Evolutionary conservation across 2,329 filamentous ascomycete genomes (phyloP).

Genomic region (Pezicula rhizophila): DNA sequence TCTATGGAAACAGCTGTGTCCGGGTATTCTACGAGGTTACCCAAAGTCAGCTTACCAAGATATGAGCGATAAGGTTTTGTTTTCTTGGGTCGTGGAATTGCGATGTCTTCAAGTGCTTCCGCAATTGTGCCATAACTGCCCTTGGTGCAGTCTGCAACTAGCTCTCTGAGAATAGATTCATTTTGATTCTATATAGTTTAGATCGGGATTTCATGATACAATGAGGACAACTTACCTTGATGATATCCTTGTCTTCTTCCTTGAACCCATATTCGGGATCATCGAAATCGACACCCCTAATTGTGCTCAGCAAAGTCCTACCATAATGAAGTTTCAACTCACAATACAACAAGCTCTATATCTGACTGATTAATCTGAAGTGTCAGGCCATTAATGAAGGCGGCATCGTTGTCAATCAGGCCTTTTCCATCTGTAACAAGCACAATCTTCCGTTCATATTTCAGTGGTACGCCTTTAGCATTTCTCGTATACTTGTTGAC

Average conservation of each 20-base stretch:
- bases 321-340: constrained; percentile 31
- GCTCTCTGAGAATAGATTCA: constrained; percentile 58
- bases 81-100: constrained; percentile 69
- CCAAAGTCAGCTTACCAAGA: constrained; percentile 73
- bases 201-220: constrained; percentile 2
- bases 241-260: constrained; percentile 73
- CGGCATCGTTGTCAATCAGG: constrained; percentile 63
- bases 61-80: constrained; percentile 73
- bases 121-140: constrained; percentile 78
- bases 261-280: constrained; percentile 85
- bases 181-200: constrained; percentile 51
- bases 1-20: constrained; percentile 73
- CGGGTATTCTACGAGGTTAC: constrained; percentile 62
- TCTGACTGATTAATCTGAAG: constrained; percentile 65
- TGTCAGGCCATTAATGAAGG: constrained; percentile 28
- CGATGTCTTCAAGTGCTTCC: constrained; percentile 76
- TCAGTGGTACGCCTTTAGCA: constrained; percentile 38
- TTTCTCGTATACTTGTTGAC: constrained; percentile 66
- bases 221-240: constrained; percentile 49
- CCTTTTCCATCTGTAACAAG: constrained; percentile 79
- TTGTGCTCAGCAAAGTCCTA: constrained; percentile 17
- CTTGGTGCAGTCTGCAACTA: constrained; percentile 61
- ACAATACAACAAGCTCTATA: constrained; percentile 77
- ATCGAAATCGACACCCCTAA: constrained; percentile 86
- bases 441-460: constrained; percentile 75